These are phyloP conservation scores for Candida mesenterica DNA, from an alignment of 1,139 yeast genomes.

Conservation along the genomic window DNA sequence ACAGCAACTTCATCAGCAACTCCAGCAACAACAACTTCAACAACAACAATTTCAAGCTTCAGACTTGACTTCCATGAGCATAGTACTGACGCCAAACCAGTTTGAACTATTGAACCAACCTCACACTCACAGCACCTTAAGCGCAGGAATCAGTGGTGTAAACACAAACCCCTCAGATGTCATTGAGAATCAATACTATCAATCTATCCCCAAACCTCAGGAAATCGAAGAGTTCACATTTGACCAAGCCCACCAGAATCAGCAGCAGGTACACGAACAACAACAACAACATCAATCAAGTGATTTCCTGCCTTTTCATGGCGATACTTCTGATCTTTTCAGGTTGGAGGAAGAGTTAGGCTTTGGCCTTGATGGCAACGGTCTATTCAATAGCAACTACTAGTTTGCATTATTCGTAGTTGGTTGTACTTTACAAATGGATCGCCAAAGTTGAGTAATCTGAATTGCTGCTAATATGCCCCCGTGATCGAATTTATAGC, in stretches of 20 bases:
- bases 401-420: background rate
- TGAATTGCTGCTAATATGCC: too few relatives aligned
- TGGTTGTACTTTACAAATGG: too few relatives aligned
- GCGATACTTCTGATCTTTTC: constrained; percentile 26
- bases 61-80: constrained; percentile 12
- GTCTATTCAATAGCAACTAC: constrained; percentile 20
- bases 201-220: constrained; percentile 47
- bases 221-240: constrained; percentile 43
- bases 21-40: constrained; percentile 8
- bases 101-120: constrained; percentile 13
- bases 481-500: too few relatives aligned
- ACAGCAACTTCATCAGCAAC: constrained; percentile 12
- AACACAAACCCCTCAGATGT: constrained; percentile 29
- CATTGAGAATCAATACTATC: constrained; percentile 30
- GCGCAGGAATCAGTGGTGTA: constrained; percentile 34
- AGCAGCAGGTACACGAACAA: constrained; percentile 11
- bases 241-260: constrained; percentile 12
- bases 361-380: constrained; percentile 46
- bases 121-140: constrained; percentile 15
- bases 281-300: constrained; percentile 5
- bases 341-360: constrained; percentile 48
- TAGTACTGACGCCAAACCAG: constrained; percentile 13
- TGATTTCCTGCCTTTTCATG: constrained; percentile 6
- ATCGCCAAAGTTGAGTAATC: too few relatives aligned
- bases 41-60: constrained; percentile 8